Conservation (phyloP, 139 green algal species). For the Chlamydomonas applanata region DNA sequence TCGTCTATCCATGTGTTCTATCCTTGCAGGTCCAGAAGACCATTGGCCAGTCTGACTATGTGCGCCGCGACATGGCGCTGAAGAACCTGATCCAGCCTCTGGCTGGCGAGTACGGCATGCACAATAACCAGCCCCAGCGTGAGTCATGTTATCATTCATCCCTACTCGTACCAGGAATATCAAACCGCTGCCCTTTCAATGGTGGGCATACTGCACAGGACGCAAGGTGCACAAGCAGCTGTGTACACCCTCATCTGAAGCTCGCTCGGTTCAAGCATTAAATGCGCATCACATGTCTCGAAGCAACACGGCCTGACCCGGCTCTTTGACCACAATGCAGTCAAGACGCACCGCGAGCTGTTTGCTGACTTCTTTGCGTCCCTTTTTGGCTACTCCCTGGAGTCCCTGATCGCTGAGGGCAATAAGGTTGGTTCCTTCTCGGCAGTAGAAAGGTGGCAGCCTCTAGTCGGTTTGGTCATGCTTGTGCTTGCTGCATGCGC, state of each 20-base stretch:
- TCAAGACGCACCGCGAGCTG: constrained; percentile 78
- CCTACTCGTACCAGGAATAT: too few relatives aligned
- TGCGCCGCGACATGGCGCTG: constrained; percentile 76
- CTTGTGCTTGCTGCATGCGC: too few relatives aligned
- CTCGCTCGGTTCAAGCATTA: too few relatives aligned
- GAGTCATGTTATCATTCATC: constrained; percentile 18
- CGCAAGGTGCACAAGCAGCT: too few relatives aligned
- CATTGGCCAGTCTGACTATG: constrained; percentile 81
- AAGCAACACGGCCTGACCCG: too few relatives aligned
- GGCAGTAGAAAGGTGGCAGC: constrained; percentile 10
- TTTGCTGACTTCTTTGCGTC: constrained; percentile 84
- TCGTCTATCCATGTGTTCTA: background rate
- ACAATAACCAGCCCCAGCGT: constrained; percentile 80
- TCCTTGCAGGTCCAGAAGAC: constrained; percentile 66
- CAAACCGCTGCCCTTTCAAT: background rate
- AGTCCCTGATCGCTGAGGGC: constrained; percentile 52
- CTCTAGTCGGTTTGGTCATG: constrained; percentile 48
- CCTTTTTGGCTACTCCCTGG: constrained; percentile 67
- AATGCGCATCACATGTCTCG: too few relatives aligned
- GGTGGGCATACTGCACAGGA: too few relatives aligned
- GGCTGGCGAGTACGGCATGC: constrained; percentile 92
- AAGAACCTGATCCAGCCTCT: constrained; percentile 91
- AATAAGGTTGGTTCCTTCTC: background rate
- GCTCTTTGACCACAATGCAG: too few relatives aligned
- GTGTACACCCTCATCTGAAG: too few relatives aligned